Evolutionary conservation across 345 rosid genomes (phyloP).

Genomic region (Populus deltoides): DNA sequence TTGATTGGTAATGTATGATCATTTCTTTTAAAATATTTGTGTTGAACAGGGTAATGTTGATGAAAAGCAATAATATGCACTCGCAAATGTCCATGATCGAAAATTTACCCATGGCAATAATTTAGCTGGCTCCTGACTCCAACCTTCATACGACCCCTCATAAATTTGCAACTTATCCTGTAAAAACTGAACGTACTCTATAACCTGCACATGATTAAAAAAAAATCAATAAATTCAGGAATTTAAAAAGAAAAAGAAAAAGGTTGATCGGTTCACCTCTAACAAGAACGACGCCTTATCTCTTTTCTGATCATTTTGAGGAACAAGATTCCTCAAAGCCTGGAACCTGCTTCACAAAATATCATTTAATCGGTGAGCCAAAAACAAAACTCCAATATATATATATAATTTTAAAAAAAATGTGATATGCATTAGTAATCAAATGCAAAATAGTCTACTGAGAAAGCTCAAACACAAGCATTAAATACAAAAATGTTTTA

Average conservation of each 20-base stretch:
- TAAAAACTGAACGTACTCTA: constrained; percentile 36
- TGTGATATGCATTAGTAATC: neutral
- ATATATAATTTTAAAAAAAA: neutral
- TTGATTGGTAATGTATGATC: neutral
- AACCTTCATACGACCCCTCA: constrained; percentile 25
- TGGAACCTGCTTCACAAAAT: constrained; percentile 25
- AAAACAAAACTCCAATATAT: neutral
- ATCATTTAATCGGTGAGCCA: neutral
- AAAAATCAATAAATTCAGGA: neutral
- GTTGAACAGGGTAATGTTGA: neutral
- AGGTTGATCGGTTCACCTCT: constrained; percentile 16
- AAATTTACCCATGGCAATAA: constrained; percentile 26
- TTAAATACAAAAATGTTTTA: neutral
- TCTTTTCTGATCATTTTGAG: constrained; percentile 38
- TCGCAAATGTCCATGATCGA: neutral
- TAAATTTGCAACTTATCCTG: constrained; percentile 28
- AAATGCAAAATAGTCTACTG: neutral
- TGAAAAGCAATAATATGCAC: neutral
- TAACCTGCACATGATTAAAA: constrained; percentile 21
- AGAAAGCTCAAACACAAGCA: neutral
- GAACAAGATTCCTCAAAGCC: constrained; percentile 28
- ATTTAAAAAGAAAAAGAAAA: neutral
- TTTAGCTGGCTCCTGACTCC: constrained; percentile 28
- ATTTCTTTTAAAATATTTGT: neutral
- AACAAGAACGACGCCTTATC: constrained; percentile 35